Percentiles rank a stretch among this genome's conserved stretches.
Evolutionary conservation across 345 rosid genomes (phyloP).

Genomic region (Capsella bursapastoris): DNA sequence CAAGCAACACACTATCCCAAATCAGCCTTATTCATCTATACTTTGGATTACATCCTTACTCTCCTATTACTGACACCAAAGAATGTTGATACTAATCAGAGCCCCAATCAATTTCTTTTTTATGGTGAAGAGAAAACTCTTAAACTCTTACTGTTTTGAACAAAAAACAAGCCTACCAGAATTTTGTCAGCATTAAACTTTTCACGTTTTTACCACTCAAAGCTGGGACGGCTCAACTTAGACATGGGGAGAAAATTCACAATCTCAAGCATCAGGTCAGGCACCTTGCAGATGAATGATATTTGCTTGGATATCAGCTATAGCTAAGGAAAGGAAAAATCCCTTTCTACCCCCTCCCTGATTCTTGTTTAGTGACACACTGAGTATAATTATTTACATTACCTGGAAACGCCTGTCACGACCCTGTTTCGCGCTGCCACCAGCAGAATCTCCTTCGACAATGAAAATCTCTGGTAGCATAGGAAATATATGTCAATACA

Average conservation of each 20-base stretch:
- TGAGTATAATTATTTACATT: not conserved
- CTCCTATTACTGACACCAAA: not conserved
- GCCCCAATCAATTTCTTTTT: slow-evolving; percentile 6
- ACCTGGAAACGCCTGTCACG: slow-evolving; percentile 99
- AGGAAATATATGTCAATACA: slow-evolving; percentile 8
- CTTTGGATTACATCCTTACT: not conserved
- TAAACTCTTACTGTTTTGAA: not conserved
- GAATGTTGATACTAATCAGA: slow-evolving; percentile 8
- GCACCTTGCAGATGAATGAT: too few relatives aligned
- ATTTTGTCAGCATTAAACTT: too few relatives aligned
- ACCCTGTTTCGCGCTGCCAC: slow-evolving; percentile 99
- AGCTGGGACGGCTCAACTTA: too few relatives aligned
- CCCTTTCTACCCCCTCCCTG: too few relatives aligned
- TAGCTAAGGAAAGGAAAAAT: too few relatives aligned
- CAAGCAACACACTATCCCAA: slow-evolving; percentile 7
- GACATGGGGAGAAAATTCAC: too few relatives aligned
- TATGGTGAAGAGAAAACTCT: not conserved
- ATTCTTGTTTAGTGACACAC: too few relatives aligned
- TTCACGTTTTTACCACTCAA: too few relatives aligned
- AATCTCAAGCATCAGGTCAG: too few relatives aligned
- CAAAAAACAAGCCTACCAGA: too few relatives aligned
- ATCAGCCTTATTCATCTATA: slow-evolving; percentile 3
- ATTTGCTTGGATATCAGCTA: too few relatives aligned
- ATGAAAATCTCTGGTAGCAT: slow-evolving; percentile 77
- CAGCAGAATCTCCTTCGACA: slow-evolving; percentile 99